phyloP scores from a whole-genome alignment of 2,329 filamentous ascomycete species.

The Scortechinia acanthostroma region DNA sequence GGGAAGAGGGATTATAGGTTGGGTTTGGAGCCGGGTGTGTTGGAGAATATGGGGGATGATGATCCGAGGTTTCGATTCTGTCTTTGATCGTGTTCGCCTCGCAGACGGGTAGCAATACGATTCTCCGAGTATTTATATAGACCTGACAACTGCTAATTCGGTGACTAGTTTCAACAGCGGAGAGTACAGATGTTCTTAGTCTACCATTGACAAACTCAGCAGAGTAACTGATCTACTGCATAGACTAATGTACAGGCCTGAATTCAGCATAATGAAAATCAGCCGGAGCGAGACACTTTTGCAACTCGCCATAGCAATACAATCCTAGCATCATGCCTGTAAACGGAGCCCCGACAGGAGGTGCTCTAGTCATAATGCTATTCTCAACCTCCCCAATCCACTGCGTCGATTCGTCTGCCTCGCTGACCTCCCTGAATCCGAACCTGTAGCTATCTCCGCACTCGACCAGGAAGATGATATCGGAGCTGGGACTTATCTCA shows the following conservation, averaged over 20 bases:
- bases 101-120: too few species aligned
- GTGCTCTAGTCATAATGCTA: constrained; percentile 19
- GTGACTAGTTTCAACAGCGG: too few species aligned
- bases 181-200: too few species aligned
- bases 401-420: neutral
- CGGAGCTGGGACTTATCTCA: neutral
- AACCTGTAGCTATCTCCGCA: neutral
- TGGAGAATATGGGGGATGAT: neutral
- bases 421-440: neutral
- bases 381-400: constrained; percentile 10
- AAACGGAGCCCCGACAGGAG: constrained; percentile 27
- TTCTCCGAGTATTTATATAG: too few species aligned
- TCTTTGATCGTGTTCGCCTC: too few species aligned
- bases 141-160: too few species aligned
- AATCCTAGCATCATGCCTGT: constrained; percentile 36
- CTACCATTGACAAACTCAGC: too few species aligned
- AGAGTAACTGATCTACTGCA: too few species aligned
- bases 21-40: neutral
- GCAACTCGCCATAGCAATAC: constrained; percentile 29
- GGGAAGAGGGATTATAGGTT: neutral
- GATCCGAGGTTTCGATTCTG: neutral
- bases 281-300: constrained; percentile 26
- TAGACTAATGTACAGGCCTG: too few species aligned
- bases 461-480: neutral
- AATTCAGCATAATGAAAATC: constrained; percentile 25